Evolutionary conservation across 2,329 filamentous ascomycete genomes (phyloP).

Genomic region (Leptographium wingfieldii): DNA sequence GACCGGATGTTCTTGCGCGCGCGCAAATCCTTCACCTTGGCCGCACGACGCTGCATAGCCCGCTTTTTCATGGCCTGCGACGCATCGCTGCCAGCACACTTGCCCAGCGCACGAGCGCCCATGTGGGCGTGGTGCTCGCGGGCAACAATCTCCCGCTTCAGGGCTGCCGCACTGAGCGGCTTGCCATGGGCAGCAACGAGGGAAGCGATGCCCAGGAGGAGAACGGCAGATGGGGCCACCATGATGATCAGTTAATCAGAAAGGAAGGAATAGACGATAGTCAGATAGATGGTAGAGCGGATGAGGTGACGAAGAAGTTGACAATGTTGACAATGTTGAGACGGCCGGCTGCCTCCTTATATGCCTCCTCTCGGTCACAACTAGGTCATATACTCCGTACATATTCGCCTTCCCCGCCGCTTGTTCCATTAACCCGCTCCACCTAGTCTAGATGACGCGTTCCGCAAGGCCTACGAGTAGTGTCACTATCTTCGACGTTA

Average conservation of each 20-base stretch:
- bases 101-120: constrained; percentile 24
- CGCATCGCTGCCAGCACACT: constrained; percentile 26
- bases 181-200: constrained; percentile 16
- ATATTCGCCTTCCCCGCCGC: background rate
- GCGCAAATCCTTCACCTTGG: constrained; percentile 25
- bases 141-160: constrained; percentile 22
- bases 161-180: constrained; percentile 16
- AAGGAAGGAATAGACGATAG: background rate
- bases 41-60: constrained; percentile 27
- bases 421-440: background rate
- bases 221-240: constrained; percentile 16
- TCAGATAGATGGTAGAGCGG: background rate
- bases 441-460: background rate
- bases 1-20: constrained; percentile 22
- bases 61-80: constrained; percentile 25
- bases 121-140: constrained; percentile 19
- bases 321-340: background rate
- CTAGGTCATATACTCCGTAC: background rate
- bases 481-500: background rate
- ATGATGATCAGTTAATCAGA: constrained; percentile 3
- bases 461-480: background rate
- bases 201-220: constrained; percentile 4
- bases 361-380: background rate
- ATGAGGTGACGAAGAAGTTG: background rate
- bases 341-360: background rate